Evolutionary conservation across 2,329 filamentous ascomycete genomes (phyloP).

Genomic region (Fusarium haematococcum): DNA sequence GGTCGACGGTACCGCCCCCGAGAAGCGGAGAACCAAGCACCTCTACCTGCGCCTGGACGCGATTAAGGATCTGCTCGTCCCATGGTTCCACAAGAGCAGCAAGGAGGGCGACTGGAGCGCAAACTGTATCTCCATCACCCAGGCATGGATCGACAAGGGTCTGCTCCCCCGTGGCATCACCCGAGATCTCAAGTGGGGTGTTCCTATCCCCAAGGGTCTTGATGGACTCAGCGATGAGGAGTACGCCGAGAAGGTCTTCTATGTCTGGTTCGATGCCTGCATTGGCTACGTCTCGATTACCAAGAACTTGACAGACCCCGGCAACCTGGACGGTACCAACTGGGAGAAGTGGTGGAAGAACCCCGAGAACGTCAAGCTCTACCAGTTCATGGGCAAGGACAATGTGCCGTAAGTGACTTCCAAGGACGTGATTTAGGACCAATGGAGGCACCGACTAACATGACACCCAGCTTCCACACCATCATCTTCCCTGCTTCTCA

Average conservation of each 20-base stretch:
- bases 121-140: conserved; percentile 81
- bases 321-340: conserved; percentile 64
- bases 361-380: conserved; percentile 86
- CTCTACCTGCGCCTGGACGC: conserved; percentile 90
- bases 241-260: conserved; percentile 78
- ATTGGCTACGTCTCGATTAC: conserved; percentile 98
- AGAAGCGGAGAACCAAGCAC: conserved; percentile 87
- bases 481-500: conserved; percentile 93
- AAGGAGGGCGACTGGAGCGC: conserved; percentile 80
- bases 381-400: conserved; percentile 93
- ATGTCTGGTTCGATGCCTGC: conserved; percentile 93
- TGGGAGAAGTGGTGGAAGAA: conserved; percentile 98
- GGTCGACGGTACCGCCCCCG: conserved; percentile 84
- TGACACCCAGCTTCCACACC: conserved; percentile 66
- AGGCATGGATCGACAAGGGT: conserved; percentile 85
- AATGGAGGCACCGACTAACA: conserved; percentile 11
- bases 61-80: conserved; percentile 79
- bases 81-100: conserved; percentile 81
- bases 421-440: not conserved
- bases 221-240: conserved; percentile 64
- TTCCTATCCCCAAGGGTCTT: conserved; percentile 62
- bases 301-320: conserved; percentile 79
- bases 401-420: conserved; percentile 65
- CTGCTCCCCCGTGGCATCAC: conserved; percentile 90
- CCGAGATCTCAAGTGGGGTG: conserved; percentile 91